These are phyloP conservation scores for Pythium scleroteichum DNA, from an alignment of 352 stramenopile species.

Conservation along the genomic window DNA sequence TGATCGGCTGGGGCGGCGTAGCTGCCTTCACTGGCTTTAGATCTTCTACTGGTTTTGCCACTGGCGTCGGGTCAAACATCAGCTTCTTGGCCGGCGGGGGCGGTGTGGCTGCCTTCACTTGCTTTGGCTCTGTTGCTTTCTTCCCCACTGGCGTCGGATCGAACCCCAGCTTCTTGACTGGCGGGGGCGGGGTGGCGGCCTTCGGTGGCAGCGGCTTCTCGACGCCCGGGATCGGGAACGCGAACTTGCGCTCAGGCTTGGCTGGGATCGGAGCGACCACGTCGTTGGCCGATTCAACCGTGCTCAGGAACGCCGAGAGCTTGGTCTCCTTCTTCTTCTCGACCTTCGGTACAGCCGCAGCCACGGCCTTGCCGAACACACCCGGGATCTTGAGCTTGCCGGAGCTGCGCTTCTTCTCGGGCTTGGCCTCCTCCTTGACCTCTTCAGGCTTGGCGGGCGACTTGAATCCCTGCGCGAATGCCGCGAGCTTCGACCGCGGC, in stretches of 20 bases:
- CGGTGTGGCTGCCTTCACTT: no score
- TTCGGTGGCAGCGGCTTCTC: conserved; percentile 16
- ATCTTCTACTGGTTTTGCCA: conserved; percentile 19
- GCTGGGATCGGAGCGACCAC: conserved; percentile 10
- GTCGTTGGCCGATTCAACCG: conserved; percentile 41
- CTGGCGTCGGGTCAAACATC: background rate
- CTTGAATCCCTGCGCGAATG: conserved; percentile 24
- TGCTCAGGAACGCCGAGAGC: conserved; percentile 67
- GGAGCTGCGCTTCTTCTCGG: conserved; percentile 25
- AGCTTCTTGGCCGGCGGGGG: no score
- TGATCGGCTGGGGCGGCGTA: no score
- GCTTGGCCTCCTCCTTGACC: background rate
- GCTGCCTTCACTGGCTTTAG: background rate
- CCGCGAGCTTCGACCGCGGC: conserved; percentile 17
- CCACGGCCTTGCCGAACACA: conserved; percentile 26
- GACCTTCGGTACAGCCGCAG: background rate
- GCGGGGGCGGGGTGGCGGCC: no score
- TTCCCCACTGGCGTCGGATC: no score
- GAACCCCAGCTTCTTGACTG: background rate
- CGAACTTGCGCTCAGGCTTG: conserved; percentile 12
- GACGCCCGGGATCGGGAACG: conserved; percentile 17
- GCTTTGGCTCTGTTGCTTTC: no score
- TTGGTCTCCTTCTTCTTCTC: conserved; percentile 40
- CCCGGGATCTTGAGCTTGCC: conserved; percentile 38
- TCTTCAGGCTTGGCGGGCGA: conserved; percentile 4